Evolutionary conservation across 1,139 yeast genomes (phyloP), one percentile per base, ranked within the genome.

Genomic region (Magnusiomyces clavatus): DNA sequence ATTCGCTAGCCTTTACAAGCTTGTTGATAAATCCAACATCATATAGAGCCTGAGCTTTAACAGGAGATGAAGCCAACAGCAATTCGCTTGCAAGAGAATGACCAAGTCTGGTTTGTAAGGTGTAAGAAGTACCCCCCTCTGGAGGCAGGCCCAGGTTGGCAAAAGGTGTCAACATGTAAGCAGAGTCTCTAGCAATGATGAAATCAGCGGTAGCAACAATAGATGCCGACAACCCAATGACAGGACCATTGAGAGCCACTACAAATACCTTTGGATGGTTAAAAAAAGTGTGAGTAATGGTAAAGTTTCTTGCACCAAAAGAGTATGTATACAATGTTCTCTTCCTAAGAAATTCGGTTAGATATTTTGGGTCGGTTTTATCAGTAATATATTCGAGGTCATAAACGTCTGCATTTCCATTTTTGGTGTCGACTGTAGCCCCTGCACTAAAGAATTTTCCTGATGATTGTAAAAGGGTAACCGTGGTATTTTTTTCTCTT

Each of bases 401-500:
- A 42, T 48, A 41, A 34, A 48, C 54, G 44, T 58, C 62, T 14
- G 67, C 70, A 12, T 66, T 61, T 1, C 61, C 61, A 10, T 60
- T 58, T 6, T 46, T 37, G 2, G 43, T 13, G 20, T 46, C 43
- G 19, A 57, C 60, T 64, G 86, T 82, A 35, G 96, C 96, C 41
- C 97, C 97, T 6, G 96, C 86, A 39, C 90, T 82, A 66, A 88
- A 88, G 66, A 76, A 86, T 58, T 82, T 74, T 1, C 96, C 96
- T 0, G 85, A 74, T 38, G 89, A 74, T 62, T 81, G 84, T 51
- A 88, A 69, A 51, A 86, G 70, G 1, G 96, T 88, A 38, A 80
- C 76, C 6, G 78, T 67, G 0, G 94, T 83, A 37, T 75, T 75
- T 44, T 80, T 80, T 56, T 86, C 84, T n/a, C 70, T 65, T 56